Conservation (phyloP, 2,329 filamentous ascomycete genomes). For the Stromatinia cepivora region DNA sequence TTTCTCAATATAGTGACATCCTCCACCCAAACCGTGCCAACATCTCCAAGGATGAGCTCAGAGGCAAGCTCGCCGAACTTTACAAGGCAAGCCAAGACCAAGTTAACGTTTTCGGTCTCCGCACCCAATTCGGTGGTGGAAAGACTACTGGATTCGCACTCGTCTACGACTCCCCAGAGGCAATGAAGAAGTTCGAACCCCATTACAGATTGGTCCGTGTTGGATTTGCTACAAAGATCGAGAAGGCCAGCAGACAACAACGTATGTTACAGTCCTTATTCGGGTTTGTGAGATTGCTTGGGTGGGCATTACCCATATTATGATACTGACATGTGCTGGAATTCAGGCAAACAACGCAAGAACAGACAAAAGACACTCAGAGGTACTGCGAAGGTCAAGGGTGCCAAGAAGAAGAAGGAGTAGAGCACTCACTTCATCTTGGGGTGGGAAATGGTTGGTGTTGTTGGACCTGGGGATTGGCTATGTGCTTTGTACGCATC, state of each 20-base stretch:
- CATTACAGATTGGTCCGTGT: constrained; percentile 95
- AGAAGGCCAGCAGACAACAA: constrained; percentile 98
- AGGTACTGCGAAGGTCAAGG: constrained; percentile 98
- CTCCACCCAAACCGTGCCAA: constrained; percentile 98
- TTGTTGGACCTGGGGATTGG: constrained; percentile 37
- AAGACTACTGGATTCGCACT: constrained; percentile 99
- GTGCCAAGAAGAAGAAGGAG: constrained; percentile 91
- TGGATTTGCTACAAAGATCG: constrained; percentile 88
- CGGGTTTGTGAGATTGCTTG: constrained; percentile 5
- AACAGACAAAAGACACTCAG: constrained; percentile 99
- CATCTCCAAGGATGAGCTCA: constrained; percentile 99
- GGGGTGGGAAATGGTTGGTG: constrained; percentile 37
- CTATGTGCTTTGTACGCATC: constrained; percentile 38
- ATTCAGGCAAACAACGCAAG: constrained; percentile 98
- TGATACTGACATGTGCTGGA: constrained; percentile 32
- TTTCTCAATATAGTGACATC: constrained; percentile 75
- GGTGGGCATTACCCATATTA: constrained; percentile 3
- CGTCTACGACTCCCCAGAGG: constrained; percentile 96
- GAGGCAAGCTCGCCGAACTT: constrained; percentile 86
- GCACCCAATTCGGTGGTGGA: constrained; percentile 98
- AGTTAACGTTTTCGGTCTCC: constrained; percentile 96
- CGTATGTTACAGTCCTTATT: constrained; percentile 65
- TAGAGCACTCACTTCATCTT: constrained; percentile 52
- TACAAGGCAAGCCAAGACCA: constrained; percentile 99
- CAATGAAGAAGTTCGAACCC: constrained; percentile 99